Percentiles rank a stretch among this genome's conserved stretches.
Evolutionary conservation across 805 yeast genomes (phyloP).

Genomic region (Cyberlindnera mrakii): DNA sequence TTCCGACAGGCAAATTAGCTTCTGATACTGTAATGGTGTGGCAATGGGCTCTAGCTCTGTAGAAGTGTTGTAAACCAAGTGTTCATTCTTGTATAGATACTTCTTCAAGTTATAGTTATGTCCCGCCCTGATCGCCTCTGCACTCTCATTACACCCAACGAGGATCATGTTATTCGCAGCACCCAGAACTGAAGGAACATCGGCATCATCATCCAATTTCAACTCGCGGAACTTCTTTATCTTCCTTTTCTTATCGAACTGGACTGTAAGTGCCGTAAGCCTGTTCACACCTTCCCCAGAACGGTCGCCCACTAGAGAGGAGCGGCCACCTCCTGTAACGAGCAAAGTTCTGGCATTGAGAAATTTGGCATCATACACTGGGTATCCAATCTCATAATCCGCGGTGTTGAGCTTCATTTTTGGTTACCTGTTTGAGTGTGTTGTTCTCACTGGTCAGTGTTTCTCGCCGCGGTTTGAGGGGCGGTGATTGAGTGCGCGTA

Average conservation of each 20-base stretch:
- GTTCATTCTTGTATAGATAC: constrained; percentile 60
- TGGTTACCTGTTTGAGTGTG: neutral
- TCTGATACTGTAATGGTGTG: constrained; percentile 40
- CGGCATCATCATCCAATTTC: constrained; percentile 59
- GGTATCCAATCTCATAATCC: constrained; percentile 48
- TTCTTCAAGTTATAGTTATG: constrained; percentile 66
- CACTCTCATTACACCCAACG: constrained; percentile 74
- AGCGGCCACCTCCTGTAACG: constrained; percentile 61
- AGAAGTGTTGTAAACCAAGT: constrained; percentile 60
- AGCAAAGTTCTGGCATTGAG: constrained; percentile 55
- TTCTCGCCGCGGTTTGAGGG: neutral
- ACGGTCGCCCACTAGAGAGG: constrained; percentile 60
- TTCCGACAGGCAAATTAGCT: constrained; percentile 50
- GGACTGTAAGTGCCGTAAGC: constrained; percentile 62
- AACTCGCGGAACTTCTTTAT: constrained; percentile 68
- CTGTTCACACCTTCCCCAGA: constrained; percentile 58
- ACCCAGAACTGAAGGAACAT: constrained; percentile 79
- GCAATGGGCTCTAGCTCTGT: constrained; percentile 47
- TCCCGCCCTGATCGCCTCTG: constrained; percentile 50
- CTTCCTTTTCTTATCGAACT: constrained; percentile 43
- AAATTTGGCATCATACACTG: constrained; percentile 76
- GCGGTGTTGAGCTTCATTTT: constrained; percentile 18
- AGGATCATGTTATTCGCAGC: constrained; percentile 46
- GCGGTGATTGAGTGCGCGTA: neutral
- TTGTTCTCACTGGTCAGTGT: neutral